Evolutionary conservation across 2,329 filamentous ascomycete genomes (phyloP), one percentile per base, ranked within the genome.

Genomic region (Ophiostoma sp.): DNA sequence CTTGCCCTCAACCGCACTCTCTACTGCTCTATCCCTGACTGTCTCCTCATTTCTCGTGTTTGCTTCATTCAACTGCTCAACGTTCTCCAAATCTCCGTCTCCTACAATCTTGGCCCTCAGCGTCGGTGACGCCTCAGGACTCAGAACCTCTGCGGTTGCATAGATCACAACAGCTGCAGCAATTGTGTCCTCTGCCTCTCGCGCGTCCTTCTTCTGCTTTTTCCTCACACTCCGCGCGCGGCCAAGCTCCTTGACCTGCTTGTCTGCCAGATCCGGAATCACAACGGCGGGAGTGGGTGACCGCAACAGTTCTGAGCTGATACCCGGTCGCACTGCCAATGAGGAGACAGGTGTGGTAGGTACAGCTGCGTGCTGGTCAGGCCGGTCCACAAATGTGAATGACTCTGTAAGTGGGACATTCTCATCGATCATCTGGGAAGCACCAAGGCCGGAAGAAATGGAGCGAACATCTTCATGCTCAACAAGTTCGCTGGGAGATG

Each of bases 91-190:
- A 71, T 74, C 17, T 31, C 23, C 65, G 10, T 67, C 65, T 41
- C 65, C 65, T 35, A 67, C 35, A 13, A 67, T 71, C 69, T 70
- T 67, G 48, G 72, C 72, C 72, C 74, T 72, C 71, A 70, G 67
- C 54, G 62, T 70, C 75, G 80, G 74, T 79, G 81, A 39, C 75
- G 76, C 35, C 78, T 71, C 78, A 65, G 81, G 81, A 70, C 80
- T 83, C 71, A 85, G 75, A 62, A 79, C 80, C 72, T 83, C 83
- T 44, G 80, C 83, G 10, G 84, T 80, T 54, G 85, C 84, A 72
- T 84, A 85, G 27, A 86, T 81, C 33, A 86, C 80, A 33, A 86
- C 84, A 17, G 83, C 85, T 44, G 84, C 82, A 44, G 85, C 85
- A 41, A 86, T 77, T 44, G 82, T 81, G 71, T 86, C 85, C 75